phyloP scores from a whole-genome alignment of 2,329 filamentous ascomycete genomes.

The Xylariaceae sp. region DNA sequence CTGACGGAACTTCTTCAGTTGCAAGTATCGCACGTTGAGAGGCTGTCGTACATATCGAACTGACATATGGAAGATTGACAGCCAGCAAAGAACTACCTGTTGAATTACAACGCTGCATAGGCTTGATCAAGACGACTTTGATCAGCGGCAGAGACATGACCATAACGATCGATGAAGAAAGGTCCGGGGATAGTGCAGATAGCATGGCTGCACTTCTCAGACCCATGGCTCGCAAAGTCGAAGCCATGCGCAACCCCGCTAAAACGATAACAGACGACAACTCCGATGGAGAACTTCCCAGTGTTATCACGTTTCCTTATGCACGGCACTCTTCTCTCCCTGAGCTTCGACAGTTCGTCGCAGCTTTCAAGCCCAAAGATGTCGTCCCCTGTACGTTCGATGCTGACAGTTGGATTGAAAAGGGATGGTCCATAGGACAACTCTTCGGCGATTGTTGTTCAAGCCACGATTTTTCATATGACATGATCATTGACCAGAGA shows the following conservation, averaged over 20 bases:
- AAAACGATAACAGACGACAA: slow-evolving; percentile 3
- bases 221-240: slow-evolving; percentile 16
- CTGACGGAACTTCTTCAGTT: slow-evolving; percentile 45
- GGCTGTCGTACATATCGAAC: neutral
- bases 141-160: slow-evolving; percentile 31
- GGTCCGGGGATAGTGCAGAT: slow-evolving; percentile 22
- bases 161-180: slow-evolving; percentile 29
- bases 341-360: slow-evolving; percentile 70
- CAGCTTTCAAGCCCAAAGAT: slow-evolving; percentile 66
- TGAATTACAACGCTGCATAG: slow-evolving; percentile 9
- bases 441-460: slow-evolving; percentile 72
- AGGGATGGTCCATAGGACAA: slow-evolving; percentile 58
- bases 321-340: slow-evolving; percentile 84
- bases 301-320: slow-evolving; percentile 66
- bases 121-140: slow-evolving; percentile 20
- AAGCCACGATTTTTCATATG: slow-evolving; percentile 58
- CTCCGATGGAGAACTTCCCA: slow-evolving; percentile 30
- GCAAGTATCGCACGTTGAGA: slow-evolving; percentile 26
- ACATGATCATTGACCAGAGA: slow-evolving; percentile 50
- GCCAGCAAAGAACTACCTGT: neutral
- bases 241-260: slow-evolving; percentile 10
- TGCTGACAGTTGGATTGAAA: slow-evolving; percentile 54
- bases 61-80: slow-evolving; percentile 10
- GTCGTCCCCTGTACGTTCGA: slow-evolving; percentile 80
- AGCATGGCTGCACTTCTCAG: slow-evolving; percentile 10